Evolutionary conservation across 2,329 filamentous ascomycete genomes (phyloP), one percentile per base, ranked within the genome.

Genomic region (Calonectria fujianensis): DNA sequence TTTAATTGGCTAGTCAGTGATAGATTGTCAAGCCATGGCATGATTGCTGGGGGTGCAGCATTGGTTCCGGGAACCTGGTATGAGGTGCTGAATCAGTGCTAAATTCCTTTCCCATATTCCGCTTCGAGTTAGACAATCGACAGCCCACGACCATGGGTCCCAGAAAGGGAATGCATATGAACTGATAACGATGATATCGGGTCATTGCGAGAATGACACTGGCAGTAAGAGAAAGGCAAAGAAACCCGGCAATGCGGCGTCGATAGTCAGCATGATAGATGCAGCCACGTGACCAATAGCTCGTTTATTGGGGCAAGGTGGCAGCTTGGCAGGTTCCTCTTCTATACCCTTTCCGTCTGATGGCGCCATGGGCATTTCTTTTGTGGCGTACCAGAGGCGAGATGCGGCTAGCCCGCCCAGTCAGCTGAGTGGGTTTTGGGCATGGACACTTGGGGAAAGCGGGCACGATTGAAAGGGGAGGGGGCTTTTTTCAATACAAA

Each of bases 351-450:
- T 20, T 57, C 18, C 6, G 20, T 35, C 41, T 18, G 14, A 35
- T 57, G 52, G 52, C 52, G 52, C 52, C 52, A 57, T 31, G 29
- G 52, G 29, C 9, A n/a, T n/a, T 9, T 31, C 18, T 31, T 63
- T 63, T 27, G 57, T 63, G 57, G 57, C 57, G 57, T 37, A 7
- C 24, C n/a, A 41, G 24, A 29, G 57, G 57, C 57, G 39, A 63
- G 29, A 63, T 13, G 18, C 14, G 57, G 35, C 24, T 39, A 29
- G 32, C 24, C 57, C 57, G 45, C n/a, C 57, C 37, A 63, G 57
- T 63, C 57, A 63, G 57, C 57, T 63, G 57, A 63, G 57, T 14
- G 13, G 7, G 18, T 6, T 29, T 48, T 41, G 37, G n/a, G 35
- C 10, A 27, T 39, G 24, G 57, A 39, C 24, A 54, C 37, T 24